Conservation (phyloP, 2,329 filamentous ascomycete genomes). For the Orbilia oligospora region DNA sequence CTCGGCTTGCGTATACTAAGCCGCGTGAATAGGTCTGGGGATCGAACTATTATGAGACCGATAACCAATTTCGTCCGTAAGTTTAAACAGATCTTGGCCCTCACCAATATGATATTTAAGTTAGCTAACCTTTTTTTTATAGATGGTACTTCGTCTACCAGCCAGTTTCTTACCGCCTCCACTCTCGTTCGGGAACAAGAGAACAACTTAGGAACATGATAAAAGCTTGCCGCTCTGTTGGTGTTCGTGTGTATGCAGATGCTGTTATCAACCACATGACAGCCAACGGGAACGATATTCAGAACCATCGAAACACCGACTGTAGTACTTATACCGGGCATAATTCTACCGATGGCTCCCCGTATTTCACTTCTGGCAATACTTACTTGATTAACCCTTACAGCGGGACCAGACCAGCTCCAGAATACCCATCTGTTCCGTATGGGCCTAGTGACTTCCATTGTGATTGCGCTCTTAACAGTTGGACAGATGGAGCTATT, state of each 20-base stretch:
- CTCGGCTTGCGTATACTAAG: background rate
- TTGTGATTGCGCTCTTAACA: slow-evolving; percentile 64
- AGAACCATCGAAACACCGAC: slow-evolving; percentile 64
- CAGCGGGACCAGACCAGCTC: slow-evolving; percentile 64
- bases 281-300: slow-evolving; percentile 64
- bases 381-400: slow-evolving; percentile 64
- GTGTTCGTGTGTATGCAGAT: slow-evolving; percentile 65
- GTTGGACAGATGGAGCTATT: slow-evolving; percentile 64
- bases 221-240: slow-evolving; percentile 64
- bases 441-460: slow-evolving; percentile 65
- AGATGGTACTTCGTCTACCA: slow-evolving; percentile 62
- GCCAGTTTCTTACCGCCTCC: slow-evolving; percentile 65
- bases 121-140: background rate
- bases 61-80: slow-evolving; percentile 65
- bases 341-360: slow-evolving; percentile 64
- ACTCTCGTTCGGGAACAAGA: slow-evolving; percentile 64
- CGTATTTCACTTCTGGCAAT: slow-evolving; percentile 65
- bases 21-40: slow-evolving; percentile 62
- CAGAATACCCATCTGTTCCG: slow-evolving; percentile 65
- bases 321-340: slow-evolving; percentile 64
- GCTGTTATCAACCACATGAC: slow-evolving; percentile 65
- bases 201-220: slow-evolving; percentile 64
- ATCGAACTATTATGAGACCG: slow-evolving; percentile 64
- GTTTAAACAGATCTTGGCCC: background rate
- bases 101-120: background rate